Evolutionary conservation across 257 asterid genomes (phyloP).

Genomic region (Pogostemon cablin): DNA sequence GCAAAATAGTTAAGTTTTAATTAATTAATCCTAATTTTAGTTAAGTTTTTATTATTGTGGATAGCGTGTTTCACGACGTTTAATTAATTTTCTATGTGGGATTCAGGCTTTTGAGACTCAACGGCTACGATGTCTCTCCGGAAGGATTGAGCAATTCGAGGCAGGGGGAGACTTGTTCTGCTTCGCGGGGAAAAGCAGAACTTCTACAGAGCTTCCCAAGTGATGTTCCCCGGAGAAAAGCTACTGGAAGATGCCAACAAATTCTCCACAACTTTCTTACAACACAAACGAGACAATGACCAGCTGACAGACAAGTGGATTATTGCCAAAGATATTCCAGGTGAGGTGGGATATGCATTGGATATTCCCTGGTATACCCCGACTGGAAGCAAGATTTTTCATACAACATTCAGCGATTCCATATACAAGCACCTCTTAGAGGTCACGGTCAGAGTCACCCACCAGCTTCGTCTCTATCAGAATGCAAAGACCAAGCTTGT

Average conservation of each 20-base stretch:
- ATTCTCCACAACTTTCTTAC: constrained; percentile 51
- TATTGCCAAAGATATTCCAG: constrained; percentile 15
- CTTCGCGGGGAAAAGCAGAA: constrained; percentile 73
- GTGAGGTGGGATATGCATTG: constrained; percentile 57
- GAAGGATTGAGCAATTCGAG: constrained; percentile 61
- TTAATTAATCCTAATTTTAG: too few relatives aligned
- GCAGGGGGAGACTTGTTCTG: constrained; percentile 62
- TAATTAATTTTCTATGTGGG: constrained; percentile 37
- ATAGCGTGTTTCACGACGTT: too few relatives aligned
- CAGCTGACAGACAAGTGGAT: constrained; percentile 7
- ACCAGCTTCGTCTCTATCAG: constrained; percentile 48
- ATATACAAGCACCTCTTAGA: not conserved
- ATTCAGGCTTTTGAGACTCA: constrained; percentile 69
- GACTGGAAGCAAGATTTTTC: constrained; percentile 66
- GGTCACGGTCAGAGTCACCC: constrained; percentile 30
- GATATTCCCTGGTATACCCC: constrained; percentile 77
- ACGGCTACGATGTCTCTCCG: constrained; percentile 65
- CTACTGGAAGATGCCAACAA: constrained; percentile 47
- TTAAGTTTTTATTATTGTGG: too few relatives aligned
- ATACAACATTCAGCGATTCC: constrained; percentile 31
- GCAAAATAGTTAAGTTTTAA: too few relatives aligned
- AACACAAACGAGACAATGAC: not conserved
- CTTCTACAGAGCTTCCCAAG: constrained; percentile 64
- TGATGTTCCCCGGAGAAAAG: constrained; percentile 59
- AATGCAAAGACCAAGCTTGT: constrained; percentile 39